phyloP scores from a whole-genome alignment of 192 early-diverging fungal species.

The Coemansia sp. region DNA sequence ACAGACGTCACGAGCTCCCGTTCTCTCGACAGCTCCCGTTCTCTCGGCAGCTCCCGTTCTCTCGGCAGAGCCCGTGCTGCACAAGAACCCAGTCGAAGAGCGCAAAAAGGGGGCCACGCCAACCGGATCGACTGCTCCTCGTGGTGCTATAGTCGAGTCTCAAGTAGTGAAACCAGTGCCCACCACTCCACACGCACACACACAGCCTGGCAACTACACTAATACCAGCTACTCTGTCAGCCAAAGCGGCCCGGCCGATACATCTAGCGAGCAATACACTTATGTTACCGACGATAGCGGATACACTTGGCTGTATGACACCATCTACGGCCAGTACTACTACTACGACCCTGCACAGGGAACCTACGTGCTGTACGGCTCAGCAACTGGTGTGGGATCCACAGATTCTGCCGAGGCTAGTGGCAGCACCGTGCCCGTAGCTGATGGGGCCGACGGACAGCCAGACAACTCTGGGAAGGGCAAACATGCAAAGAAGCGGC shows the following conservation, averaged over 20 bases:
- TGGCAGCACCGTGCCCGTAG: not conserved
- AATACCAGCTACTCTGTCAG: not conserved
- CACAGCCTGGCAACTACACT: not conserved
- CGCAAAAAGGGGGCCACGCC: not conserved
- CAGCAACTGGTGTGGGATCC: conserved; percentile 1
- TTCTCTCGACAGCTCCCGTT: not conserved
- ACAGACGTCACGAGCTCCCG: not conserved
- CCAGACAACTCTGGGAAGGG: conserved; percentile 27
- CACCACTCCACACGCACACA: not conserved
- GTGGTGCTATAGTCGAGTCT: not conserved
- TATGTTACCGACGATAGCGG: conserved; percentile 44
- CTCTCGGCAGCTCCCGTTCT: not conserved
- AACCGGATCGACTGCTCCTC: not conserved
- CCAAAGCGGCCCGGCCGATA: not conserved
- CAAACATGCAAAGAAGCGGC: conserved; percentile 59
- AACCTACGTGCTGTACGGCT: conserved; percentile 25
- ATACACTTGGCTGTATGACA: conserved; percentile 44
- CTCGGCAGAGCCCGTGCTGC: conserved; percentile 22
- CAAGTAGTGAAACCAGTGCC: not conserved
- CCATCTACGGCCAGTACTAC: conserved; percentile 42
- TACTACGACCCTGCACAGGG: conserved; percentile 40
- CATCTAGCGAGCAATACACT: conserved; percentile 35
- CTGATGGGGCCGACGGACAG: not conserved
- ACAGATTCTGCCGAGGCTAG: not conserved
- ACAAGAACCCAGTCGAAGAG: conserved; percentile 1